Evolutionary conservation across 2,329 filamentous ascomycete genomes (phyloP).

Genomic region (Acrocalymma vagum): DNA sequence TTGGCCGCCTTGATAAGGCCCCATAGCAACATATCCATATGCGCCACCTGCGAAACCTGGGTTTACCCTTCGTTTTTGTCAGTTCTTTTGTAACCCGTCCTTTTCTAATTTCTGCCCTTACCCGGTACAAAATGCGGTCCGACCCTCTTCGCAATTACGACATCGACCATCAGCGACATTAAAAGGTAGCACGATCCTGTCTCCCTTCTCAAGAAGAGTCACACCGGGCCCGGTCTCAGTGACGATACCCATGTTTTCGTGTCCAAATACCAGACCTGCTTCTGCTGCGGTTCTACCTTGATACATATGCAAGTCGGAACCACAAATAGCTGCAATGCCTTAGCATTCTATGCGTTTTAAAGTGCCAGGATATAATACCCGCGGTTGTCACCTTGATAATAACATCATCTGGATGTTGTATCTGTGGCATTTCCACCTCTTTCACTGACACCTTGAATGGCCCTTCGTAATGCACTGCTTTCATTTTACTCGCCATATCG

Average conservation of each 20-base stretch:
- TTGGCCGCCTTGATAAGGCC: constrained; percentile 64
- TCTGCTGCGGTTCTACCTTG: constrained; percentile 71
- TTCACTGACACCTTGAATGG: constrained; percentile 70
- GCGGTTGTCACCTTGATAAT: constrained; percentile 73
- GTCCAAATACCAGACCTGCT: constrained; percentile 68
- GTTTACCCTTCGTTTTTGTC: constrained; percentile 53
- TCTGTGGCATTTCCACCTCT: constrained; percentile 64
- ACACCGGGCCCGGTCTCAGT: constrained; percentile 66
- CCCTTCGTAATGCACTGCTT: constrained; percentile 70
- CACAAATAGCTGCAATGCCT: constrained; percentile 58
- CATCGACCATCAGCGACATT: constrained; percentile 72
- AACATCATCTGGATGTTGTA: constrained; percentile 71
- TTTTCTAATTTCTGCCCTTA: constrained; percentile 7
- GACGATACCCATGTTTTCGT: constrained; percentile 70
- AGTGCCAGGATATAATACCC: constrained; percentile 40
- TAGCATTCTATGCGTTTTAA: constrained; percentile 10
- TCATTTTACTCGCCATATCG: constrained; percentile 59
- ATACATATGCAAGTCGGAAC: constrained; percentile 66
- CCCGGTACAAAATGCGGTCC: constrained; percentile 72
- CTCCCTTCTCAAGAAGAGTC: constrained; percentile 68
- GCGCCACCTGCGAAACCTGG: constrained; percentile 68
- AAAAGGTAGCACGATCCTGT: constrained; percentile 71
- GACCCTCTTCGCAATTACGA: constrained; percentile 70
- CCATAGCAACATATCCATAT: constrained; percentile 71
- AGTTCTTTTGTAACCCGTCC: background rate